Base-by-base conservation (phyloP, 2,329 filamentous ascomycete genomes). In the Gaeumannomyces sp. region DNA sequence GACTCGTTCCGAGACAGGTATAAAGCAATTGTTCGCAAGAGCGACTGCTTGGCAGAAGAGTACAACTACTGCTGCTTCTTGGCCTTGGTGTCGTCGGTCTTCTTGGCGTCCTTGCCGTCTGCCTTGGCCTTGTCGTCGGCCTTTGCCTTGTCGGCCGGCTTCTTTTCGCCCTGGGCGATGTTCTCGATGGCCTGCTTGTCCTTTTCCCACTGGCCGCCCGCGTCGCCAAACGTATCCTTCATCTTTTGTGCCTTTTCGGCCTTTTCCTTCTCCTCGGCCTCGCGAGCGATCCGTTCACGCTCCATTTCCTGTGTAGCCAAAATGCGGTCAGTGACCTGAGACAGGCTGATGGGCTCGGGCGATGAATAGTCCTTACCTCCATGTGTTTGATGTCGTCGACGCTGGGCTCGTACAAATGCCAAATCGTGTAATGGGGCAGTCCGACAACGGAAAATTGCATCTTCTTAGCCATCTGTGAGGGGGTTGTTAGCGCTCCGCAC, bases 351-450 rank as follows among this genome's bases (percentile, higher is more conserved):
- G 2, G 14, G 35, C 50, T 16, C 58, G 10, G 31, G 10, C 2
- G 3, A 8, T 10, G 16, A 14, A 16, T 8, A 14, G 33, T n/a
- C 72, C 79, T 66, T 76, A 88, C 87, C 80, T 93, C 94, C 95
- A 99, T 99, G 73, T 98, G 95, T 66, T 91, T 89, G 68, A 98
- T 91, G 72, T 99, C 95, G 73, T 99, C 95, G 22, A 97, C 91
- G 72, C 92, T 97, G n/a, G 95, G 95, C 77, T 99, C 95, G 80
- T 99, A 99, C 72, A 99, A 83, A 88, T 99, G 95, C 95, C 95
- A 99, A 69, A 99, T 97, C 1, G 93, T 97, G 77, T 99, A 99
- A 75, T 99, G 95, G 8, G 95, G 95, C 60, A 99, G 83, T 38
- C 95, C 95, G 66, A 99, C 90, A 25, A 99, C 95, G 0, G 93